phyloP scores from a whole-genome alignment of 257 asterid genomes.

The Fraxinus pennsylvanica region DNA sequence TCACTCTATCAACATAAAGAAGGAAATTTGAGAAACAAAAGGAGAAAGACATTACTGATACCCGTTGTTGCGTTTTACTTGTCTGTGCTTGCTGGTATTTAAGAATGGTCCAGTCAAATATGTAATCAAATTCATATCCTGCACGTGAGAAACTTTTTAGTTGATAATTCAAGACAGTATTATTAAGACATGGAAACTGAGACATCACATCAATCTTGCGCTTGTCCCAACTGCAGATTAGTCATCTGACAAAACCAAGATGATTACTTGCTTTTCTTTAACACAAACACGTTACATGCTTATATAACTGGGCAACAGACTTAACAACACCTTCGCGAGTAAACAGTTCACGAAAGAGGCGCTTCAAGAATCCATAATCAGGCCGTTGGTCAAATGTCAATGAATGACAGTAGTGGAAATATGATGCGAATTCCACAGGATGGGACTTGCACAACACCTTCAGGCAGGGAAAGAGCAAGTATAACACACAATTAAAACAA shows the following conservation, averaged over 20 bases:
- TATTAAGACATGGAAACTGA: slow-evolving; percentile 2
- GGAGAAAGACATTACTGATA: slow-evolving; percentile 32
- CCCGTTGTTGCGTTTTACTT: slow-evolving; percentile 78
- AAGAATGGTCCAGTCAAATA: slow-evolving; percentile 96
- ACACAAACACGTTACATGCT: neutral
- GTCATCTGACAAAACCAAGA: neutral
- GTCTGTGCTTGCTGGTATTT: slow-evolving; percentile 92
- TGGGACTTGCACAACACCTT: slow-evolving; percentile 94
- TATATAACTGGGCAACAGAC: slow-evolving; percentile 4
- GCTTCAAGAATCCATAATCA: slow-evolving; percentile 90
- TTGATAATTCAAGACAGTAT: slow-evolving; percentile 8
- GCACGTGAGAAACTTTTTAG: slow-evolving; percentile 33
- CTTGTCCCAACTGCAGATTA: slow-evolving; percentile 15
- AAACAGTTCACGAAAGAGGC: slow-evolving; percentile 83
- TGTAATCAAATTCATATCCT: slow-evolving; percentile 89
- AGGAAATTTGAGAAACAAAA: slow-evolving; percentile 22
- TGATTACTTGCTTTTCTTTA: neutral
- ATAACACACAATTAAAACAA: neutral
- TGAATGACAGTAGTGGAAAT: slow-evolving; percentile 92
- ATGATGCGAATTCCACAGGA: slow-evolving; percentile 94
- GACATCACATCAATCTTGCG: neutral
- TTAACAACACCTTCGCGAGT: slow-evolving; percentile 69
- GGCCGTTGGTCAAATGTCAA: slow-evolving; percentile 95
- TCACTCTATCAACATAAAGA: slow-evolving; percentile 9
- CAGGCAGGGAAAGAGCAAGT: slow-evolving; percentile 25